A percentile compares a stretch with the other conserved stretches of the same genome.
These are phyloP conservation scores for Camelina laxa DNA, from an alignment of 345 rosid genomes.

Conservation along the genomic window DNA sequence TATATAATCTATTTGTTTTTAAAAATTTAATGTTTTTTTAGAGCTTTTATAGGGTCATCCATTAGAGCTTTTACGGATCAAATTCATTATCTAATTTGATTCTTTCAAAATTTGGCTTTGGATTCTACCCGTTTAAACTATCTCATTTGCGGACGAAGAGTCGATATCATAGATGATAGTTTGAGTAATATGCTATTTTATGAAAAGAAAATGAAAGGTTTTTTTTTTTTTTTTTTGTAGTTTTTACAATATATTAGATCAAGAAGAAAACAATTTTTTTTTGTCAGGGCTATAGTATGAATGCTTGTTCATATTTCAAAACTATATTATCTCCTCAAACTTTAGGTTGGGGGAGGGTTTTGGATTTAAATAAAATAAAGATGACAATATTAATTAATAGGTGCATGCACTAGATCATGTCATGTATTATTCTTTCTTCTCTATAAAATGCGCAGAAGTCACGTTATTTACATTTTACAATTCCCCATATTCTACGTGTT, in stretches of 20 bases:
- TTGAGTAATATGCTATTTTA: neutral
- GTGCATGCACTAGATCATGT: constrained; percentile 27
- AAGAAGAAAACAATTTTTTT: neutral
- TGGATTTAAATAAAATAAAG: neutral
- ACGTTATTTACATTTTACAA: constrained; percentile 31
- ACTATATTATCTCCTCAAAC: neutral
- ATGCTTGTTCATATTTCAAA: neutral
- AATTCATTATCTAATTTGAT: neutral
- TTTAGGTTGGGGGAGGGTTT: neutral
- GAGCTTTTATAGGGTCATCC: too few relatives aligned
- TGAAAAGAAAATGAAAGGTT: neutral
- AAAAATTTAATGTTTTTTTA: too few relatives aligned
- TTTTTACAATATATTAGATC: too few relatives aligned
- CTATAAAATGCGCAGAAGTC: constrained; percentile 3
- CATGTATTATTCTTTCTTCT: neutral
- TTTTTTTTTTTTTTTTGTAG: too few relatives aligned
- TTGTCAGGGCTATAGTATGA: neutral
- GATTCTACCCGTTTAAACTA: neutral
- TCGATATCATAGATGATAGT: neutral
- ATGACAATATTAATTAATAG: constrained; percentile 7
- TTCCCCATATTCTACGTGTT: constrained; percentile 25
- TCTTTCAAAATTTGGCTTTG: neutral
- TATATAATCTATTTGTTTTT: too few relatives aligned
- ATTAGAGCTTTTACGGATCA: too few relatives aligned
- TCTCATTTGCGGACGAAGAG: neutral